Percentiles rank a stretch among this genome's conserved stretches.
phyloP scores from a whole-genome alignment of 1,139 yeast genomes.

The Blastobotrys illinoisensis region DNA sequence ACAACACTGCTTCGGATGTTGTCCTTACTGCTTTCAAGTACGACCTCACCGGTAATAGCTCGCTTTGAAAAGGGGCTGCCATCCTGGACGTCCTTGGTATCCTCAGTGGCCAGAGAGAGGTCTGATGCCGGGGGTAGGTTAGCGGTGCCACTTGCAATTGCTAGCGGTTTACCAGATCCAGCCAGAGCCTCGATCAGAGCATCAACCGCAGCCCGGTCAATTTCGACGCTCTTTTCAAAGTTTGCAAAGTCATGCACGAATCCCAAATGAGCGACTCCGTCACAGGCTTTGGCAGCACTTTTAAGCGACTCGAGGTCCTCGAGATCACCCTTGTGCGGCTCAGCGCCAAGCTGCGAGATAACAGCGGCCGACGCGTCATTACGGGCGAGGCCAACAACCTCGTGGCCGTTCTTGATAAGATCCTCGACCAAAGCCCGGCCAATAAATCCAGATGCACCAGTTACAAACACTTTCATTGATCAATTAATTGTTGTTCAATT shows the following conservation, averaged over 20 bases:
- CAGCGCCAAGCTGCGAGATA: neutral
- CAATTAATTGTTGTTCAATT: no score
- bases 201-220: slow-evolving; percentile 24
- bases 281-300: slow-evolving; percentile 28
- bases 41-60: neutral
- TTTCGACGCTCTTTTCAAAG: slow-evolving; percentile 12
- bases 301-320: slow-evolving; percentile 26
- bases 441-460: slow-evolving; percentile 19
- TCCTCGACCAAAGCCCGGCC: slow-evolving; percentile 11
- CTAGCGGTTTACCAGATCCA: slow-evolving; percentile 23
- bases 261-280: slow-evolving; percentile 36
- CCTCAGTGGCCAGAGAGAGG: neutral
- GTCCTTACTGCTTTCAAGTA: no score
- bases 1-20: neutral
- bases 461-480: slow-evolving; percentile 12
- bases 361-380: neutral
- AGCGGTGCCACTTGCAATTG: neutral
- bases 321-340: slow-evolving; percentile 25
- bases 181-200: slow-evolving; percentile 27
- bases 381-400: slow-evolving; percentile 16
- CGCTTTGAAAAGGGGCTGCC: neutral
- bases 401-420: slow-evolving; percentile 12
- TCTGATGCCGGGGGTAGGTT: neutral
- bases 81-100: neutral
- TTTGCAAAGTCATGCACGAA: slow-evolving; percentile 29